These are phyloP conservation scores for Agaricus sinodeliciosus DNA, from an alignment of 768 basidiomycete species.

Conservation along the genomic window DNA sequence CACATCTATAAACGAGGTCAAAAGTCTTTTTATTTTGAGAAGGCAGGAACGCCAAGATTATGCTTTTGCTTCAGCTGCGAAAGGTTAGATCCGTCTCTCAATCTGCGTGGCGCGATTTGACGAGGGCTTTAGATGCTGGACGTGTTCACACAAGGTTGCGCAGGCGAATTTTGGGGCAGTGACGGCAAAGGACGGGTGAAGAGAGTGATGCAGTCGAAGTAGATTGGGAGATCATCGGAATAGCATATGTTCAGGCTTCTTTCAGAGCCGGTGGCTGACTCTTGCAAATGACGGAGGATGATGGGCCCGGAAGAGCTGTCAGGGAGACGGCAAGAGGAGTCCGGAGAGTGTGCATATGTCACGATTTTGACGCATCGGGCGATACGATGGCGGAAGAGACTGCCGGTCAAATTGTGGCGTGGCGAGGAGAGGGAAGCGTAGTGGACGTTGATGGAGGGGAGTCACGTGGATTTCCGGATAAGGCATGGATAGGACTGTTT, in stretches of 20 bases:
- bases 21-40: neutral
- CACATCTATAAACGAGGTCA: neutral
- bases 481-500: slow-evolving; percentile 23
- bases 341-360: slow-evolving; percentile 5
- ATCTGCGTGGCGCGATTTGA: slow-evolving; percentile 8
- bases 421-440: slow-evolving; percentile 5
- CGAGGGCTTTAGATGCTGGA: slow-evolving; percentile 4
- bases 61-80: slow-evolving; percentile 5
- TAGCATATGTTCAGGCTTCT: neutral
- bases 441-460: slow-evolving; percentile 6
- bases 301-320: neutral
- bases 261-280: too few species aligned
- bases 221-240: neutral
- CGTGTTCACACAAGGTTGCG: neutral
- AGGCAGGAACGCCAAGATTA: slow-evolving; percentile 7
- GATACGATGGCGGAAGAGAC: slow-evolving; percentile 9
- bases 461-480: slow-evolving; percentile 15
- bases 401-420: slow-evolving; percentile 16
- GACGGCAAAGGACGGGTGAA: neutral
- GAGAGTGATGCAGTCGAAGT: neutral
- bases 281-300: neutral
- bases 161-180: neutral
- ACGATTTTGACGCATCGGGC: slow-evolving; percentile 12
- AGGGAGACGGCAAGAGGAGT: slow-evolving; percentile 6
- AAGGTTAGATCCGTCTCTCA: slow-evolving; percentile 7